phyloP scores from a whole-genome alignment of 345 rosid genomes.

The Eucalyptus albens region DNA sequence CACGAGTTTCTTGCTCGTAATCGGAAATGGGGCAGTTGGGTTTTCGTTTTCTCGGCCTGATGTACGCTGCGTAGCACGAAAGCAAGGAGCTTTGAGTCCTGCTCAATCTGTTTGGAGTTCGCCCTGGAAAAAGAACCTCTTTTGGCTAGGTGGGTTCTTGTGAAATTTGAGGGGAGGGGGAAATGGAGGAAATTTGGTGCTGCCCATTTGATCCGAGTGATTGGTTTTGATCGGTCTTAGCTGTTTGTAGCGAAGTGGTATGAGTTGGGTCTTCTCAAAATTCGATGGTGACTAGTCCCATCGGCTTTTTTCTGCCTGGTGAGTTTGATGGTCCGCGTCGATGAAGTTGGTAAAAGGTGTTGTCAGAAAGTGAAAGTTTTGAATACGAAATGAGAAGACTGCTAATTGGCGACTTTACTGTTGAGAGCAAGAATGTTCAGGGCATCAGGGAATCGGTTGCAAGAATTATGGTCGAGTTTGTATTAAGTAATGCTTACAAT shows the following conservation, averaged over 20 bases:
- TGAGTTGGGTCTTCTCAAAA: not conserved
- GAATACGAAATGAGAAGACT: not conserved
- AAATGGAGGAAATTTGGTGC: not conserved
- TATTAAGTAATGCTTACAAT: not conserved
- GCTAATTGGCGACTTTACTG: not conserved
- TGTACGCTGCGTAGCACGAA: not conserved
- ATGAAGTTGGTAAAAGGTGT: not conserved
- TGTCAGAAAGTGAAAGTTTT: not conserved
- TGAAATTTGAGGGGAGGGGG: not conserved
- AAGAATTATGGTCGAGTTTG: not conserved
- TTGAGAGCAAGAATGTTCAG: not conserved
- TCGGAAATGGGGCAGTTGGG: not conserved
- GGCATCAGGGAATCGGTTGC: not conserved
- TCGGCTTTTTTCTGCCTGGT: not conserved
- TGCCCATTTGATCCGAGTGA: not conserved
- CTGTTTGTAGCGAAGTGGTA: not conserved
- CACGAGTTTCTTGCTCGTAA: not conserved
- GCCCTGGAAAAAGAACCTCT: not conserved
- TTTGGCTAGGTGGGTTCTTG: not conserved
- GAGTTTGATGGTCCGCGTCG: not conserved
- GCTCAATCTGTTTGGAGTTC: not conserved
- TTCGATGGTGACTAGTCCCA: not conserved
- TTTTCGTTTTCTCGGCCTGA: not conserved
- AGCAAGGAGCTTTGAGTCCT: not conserved
- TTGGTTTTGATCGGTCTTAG: not conserved